Conservation (phyloP, 164 flowering plant species). For the Houttuynia cordata region DNA sequence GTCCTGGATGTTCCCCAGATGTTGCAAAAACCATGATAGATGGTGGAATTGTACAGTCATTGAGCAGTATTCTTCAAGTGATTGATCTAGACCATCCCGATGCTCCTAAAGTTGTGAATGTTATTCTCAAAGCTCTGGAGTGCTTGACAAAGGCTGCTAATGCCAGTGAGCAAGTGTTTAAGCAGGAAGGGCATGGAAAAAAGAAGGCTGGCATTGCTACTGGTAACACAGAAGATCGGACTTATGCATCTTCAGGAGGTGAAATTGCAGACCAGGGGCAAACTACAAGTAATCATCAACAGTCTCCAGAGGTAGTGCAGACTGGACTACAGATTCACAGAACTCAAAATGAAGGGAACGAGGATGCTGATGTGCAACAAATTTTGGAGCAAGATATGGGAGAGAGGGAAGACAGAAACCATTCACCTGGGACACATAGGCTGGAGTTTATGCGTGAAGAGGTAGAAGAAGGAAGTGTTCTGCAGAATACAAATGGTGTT, state of each 20-base stretch:
- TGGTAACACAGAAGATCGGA: slow-evolving; percentile 48
- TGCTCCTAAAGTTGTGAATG: slow-evolving; percentile 69
- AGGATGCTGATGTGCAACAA: slow-evolving; percentile 21
- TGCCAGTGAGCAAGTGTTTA: slow-evolving; percentile 60
- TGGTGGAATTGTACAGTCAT: slow-evolving; percentile 63
- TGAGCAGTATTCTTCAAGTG: slow-evolving; percentile 58
- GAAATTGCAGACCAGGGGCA: slow-evolving; percentile 28
- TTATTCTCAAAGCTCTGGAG: slow-evolving; percentile 73
- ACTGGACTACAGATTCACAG: slow-evolving; percentile 30
- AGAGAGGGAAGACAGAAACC: slow-evolving; percentile 40
- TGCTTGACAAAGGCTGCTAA: slow-evolving; percentile 84
- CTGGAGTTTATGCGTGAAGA: slow-evolving; percentile 67
- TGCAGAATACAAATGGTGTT: slow-evolving; percentile 40
- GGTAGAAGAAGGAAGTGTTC: slow-evolving; percentile 47
- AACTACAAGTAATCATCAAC: slow-evolving; percentile 24
- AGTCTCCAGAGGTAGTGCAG: slow-evolving; percentile 17
- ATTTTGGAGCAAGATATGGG: slow-evolving; percentile 45
- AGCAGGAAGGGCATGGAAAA: slow-evolving; percentile 51
- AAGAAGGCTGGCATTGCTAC: slow-evolving; percentile 32
- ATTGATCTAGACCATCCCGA: slow-evolving; percentile 90
- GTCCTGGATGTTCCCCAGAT: slow-evolving; percentile 83
- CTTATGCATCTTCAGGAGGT: slow-evolving; percentile 14
- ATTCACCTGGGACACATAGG: slow-evolving; percentile 35
- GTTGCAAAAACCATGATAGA: slow-evolving; percentile 85
- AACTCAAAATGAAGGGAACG: slow-evolving; percentile 27